A percentile compares a stretch with the other conserved stretches of the same genome.
These are phyloP conservation scores for Mycena rosella DNA, from an alignment of 768 basidiomycete genomes.

Conservation along the genomic window DNA sequence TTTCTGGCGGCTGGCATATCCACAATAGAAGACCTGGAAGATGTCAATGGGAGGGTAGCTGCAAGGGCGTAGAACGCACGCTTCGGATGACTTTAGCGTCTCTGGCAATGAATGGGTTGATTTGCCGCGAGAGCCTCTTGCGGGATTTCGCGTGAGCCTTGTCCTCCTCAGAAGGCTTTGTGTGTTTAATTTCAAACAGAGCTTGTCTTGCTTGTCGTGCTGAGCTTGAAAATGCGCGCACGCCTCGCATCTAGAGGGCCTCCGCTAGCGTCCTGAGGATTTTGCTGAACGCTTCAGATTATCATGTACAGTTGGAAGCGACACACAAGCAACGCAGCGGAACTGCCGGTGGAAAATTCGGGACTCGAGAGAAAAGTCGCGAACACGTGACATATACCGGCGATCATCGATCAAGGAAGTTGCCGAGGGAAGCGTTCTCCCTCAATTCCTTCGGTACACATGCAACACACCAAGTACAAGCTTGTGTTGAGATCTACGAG, in stretches of 20 bases:
- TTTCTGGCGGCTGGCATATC: background rate
- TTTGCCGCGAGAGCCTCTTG: background rate
- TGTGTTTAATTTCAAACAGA: background rate
- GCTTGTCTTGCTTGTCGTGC: conserved; percentile 2
- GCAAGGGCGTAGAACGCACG: background rate
- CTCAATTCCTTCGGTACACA: no score
- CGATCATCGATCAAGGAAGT: no score
- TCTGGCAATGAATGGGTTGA: background rate
- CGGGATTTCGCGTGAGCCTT: background rate
- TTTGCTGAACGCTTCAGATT: no score
- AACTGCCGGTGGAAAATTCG: no score
- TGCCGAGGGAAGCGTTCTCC: no score
- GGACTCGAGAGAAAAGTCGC: background rate
- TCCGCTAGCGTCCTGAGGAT: no score
- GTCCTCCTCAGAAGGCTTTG: background rate
- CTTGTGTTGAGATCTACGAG: no score
- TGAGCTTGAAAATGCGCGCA: conserved; percentile 25
- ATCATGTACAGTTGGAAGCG: no score
- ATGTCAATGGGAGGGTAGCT: background rate
- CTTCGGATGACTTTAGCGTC: background rate
- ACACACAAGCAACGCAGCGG: no score
- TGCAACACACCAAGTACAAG: no score
- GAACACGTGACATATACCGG: background rate
- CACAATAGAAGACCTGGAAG: conserved; percentile 3
- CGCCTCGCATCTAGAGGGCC: background rate